These are phyloP conservation scores for Talaromyces stipitatus DNA, from an alignment of 495 filamentous ascomycete genomes.

Conservation along the genomic window DNA sequence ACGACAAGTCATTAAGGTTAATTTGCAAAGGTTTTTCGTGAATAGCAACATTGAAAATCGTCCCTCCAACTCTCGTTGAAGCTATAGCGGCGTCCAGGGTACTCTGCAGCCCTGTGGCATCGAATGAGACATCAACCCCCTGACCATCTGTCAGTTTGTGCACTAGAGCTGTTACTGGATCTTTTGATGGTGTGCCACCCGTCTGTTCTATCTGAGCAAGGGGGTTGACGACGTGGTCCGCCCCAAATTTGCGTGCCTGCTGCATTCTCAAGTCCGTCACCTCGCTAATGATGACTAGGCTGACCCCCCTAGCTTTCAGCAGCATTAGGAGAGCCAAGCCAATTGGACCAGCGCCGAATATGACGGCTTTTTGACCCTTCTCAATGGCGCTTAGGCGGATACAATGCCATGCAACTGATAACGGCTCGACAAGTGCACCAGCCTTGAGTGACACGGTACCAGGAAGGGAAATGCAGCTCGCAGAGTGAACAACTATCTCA, in stretches of 20 bases:
- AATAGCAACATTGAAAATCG: background rate
- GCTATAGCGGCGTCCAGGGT: background rate
- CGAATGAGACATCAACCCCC: background rate
- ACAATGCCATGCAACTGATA: conserved; percentile 62
- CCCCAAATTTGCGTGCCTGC: background rate
- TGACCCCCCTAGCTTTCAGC: conserved; percentile 39
- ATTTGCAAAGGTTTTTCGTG: background rate
- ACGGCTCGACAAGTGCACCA: conserved; percentile 50
- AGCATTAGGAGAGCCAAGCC: conserved; percentile 55
- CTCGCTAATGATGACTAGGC: conserved; percentile 52
- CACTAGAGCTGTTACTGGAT: background rate
- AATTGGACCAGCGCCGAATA: conserved; percentile 57
- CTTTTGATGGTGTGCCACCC: background rate
- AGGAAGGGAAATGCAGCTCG: background rate
- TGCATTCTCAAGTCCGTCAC: conserved; percentile 18
- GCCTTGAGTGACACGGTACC: conserved; percentile 13
- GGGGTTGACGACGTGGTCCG: background rate
- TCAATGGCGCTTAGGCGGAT: conserved; percentile 47
- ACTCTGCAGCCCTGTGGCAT: background rate
- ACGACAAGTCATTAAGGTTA: background rate
- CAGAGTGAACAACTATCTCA: conserved; percentile 34
- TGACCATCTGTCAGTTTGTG: background rate
- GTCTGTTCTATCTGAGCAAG: background rate
- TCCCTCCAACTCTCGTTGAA: background rate
- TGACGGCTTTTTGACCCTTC: conserved; percentile 37